Evolutionary conservation across 2,329 filamentous ascomycete genomes (phyloP).

Genomic region (Coleophoma eucalyptorum): DNA sequence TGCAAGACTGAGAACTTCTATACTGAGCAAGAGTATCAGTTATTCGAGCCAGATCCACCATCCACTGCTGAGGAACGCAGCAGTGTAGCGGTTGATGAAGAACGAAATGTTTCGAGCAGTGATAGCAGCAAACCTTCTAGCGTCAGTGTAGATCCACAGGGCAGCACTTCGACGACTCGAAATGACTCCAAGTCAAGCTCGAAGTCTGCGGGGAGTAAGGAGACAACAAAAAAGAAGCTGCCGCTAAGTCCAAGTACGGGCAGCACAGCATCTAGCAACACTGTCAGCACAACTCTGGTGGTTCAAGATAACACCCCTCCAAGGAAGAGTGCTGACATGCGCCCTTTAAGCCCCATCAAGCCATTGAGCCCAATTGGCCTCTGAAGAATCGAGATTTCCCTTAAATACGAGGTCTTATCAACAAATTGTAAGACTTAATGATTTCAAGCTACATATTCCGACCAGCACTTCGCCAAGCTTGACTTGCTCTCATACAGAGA

Average conservation of each 20-base stretch:
- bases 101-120: slow-evolving; percentile 60
- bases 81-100: slow-evolving; percentile 37
- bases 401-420: background rate
- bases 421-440: background rate
- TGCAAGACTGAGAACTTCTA: slow-evolving; percentile 86
- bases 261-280: slow-evolving; percentile 2
- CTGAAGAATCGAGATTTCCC: slow-evolving; percentile 6
- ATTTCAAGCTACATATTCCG: background rate
- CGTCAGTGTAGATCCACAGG: slow-evolving; percentile 13
- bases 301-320: slow-evolving; percentile 18
- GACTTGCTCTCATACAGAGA: too few relatives aligned
- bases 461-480: too few relatives aligned
- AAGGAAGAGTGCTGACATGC: slow-evolving; percentile 18
- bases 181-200: background rate
- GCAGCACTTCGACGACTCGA: background rate
- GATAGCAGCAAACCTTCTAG: slow-evolving; percentile 55
- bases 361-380: slow-evolving; percentile 61
- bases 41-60: slow-evolving; percentile 56
- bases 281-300: slow-evolving; percentile 21
- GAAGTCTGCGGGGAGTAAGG: slow-evolving; percentile 16
- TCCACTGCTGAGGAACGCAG: slow-evolving; percentile 21
- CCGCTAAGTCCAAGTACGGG: slow-evolving; percentile 29
- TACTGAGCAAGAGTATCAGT: slow-evolving; percentile 63
- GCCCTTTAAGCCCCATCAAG: slow-evolving; percentile 61
- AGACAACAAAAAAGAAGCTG: slow-evolving; percentile 41